Conservation (phyloP, 495 filamentous ascomycete genomes). For the Hypoxylon perforatum region DNA sequence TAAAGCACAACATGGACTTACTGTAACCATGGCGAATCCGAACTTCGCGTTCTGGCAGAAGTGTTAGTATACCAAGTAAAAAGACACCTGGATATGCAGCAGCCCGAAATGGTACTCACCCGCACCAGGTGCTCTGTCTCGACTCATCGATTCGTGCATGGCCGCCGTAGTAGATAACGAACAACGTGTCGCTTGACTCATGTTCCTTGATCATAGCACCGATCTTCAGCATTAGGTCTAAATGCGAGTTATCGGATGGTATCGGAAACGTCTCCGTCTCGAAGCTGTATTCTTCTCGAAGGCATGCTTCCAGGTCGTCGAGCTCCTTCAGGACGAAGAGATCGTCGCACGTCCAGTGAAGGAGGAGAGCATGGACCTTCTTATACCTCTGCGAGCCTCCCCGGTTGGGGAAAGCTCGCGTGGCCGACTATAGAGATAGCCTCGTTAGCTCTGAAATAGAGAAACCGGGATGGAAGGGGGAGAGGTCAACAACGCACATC, state of each 20-base stretch:
- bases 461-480: conserved; percentile 6
- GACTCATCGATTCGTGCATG: conserved; percentile 64
- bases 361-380: conserved; percentile 62
- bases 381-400: conserved; percentile 59
- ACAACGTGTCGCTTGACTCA: conserved; percentile 59
- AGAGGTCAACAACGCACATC: conserved; percentile 51
- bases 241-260: conserved; percentile 61
- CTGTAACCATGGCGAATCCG: conserved; percentile 58
- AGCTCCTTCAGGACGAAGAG: conserved; percentile 63
- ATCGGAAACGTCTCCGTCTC: conserved; percentile 62
- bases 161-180: conserved; percentile 66
- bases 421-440: conserved; percentile 54
- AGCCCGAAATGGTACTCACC: conserved; percentile 48
- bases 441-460: conserved; percentile 18
- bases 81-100: neutral
- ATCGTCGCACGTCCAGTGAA: conserved; percentile 67
- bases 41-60: conserved; percentile 45
- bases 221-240: conserved; percentile 61
- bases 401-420: conserved; percentile 60
- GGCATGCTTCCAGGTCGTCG: conserved; percentile 59
- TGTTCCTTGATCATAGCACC: conserved; percentile 62
- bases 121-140: conserved; percentile 65
- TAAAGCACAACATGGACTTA: conserved; percentile 25
- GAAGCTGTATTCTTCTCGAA: conserved; percentile 61
- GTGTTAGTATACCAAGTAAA: conserved; percentile 11